phyloP scores from a whole-genome alignment of 805 yeast species.

The Dipodascus albidus region DNA sequence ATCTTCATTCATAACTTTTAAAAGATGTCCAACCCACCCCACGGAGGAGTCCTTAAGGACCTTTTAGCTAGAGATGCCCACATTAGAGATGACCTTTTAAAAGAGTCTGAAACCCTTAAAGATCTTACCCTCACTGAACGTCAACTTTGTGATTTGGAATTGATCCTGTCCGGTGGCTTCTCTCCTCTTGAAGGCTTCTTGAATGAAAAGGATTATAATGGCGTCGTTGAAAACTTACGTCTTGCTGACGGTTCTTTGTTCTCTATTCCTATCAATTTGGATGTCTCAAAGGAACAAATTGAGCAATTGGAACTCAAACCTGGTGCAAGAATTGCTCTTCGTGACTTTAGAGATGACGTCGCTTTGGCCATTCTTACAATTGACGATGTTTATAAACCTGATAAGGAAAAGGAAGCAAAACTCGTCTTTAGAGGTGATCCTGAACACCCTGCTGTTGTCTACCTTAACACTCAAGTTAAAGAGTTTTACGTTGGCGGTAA shows the following conservation, averaged over 20 bases:
- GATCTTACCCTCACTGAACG: slow-evolving; percentile 56
- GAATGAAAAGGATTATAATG: slow-evolving; percentile 53
- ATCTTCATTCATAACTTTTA: too few species aligned
- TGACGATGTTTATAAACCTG: slow-evolving; percentile 68
- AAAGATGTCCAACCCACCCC: slow-evolving; percentile 55
- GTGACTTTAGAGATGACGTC: slow-evolving; percentile 71
- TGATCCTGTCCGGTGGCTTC: slow-evolving; percentile 88
- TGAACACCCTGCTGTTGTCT: slow-evolving; percentile 86
- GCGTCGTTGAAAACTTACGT: slow-evolving; percentile 58
- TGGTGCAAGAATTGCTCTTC: slow-evolving; percentile 58
- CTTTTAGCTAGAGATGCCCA: slow-evolving; percentile 69
- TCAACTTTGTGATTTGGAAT: slow-evolving; percentile 86
- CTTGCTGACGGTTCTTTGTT: slow-evolving; percentile 68
- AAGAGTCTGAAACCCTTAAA: slow-evolving; percentile 42
- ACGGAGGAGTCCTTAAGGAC: slow-evolving; percentile 87
- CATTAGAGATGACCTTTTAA: slow-evolving; percentile 41
- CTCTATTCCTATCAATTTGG: slow-evolving; percentile 90
- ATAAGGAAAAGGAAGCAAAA: slow-evolving; percentile 69
- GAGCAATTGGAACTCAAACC: slow-evolving; percentile 28
- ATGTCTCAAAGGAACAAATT: slow-evolving; percentile 46
- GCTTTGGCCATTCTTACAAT: slow-evolving; percentile 75
- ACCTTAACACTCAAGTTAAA: slow-evolving; percentile 61
- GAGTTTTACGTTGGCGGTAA: slow-evolving; percentile 84
- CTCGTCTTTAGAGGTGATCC: slow-evolving; percentile 93
- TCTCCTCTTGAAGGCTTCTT: slow-evolving; percentile 74